These are phyloP conservation scores for Colletotrichum trifolii DNA, from an alignment of 2,329 filamentous ascomycete species.

Conservation along the genomic window DNA sequence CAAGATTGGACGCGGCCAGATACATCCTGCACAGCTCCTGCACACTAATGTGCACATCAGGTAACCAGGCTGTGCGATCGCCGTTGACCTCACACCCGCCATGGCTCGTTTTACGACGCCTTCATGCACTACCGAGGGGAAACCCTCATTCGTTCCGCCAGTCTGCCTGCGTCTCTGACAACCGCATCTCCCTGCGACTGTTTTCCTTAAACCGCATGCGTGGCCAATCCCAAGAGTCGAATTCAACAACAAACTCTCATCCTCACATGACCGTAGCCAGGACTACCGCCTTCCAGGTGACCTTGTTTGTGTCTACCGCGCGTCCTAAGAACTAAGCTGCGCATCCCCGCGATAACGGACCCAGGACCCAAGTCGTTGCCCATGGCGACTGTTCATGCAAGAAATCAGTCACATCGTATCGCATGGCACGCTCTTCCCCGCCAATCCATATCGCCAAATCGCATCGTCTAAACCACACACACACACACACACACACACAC, in stretches of 20 bases:
- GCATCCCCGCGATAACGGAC: not conserved
- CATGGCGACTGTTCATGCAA: slow-evolving; percentile 25
- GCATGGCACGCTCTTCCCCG: slow-evolving; percentile 24
- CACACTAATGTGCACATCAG: slow-evolving; percentile 12
- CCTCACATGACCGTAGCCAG: slow-evolving; percentile 4
- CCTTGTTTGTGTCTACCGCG: slow-evolving; percentile 1
- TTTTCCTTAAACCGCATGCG: slow-evolving; percentile 4
- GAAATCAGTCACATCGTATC: slow-evolving; percentile 15
- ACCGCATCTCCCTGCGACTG: slow-evolving; percentile 5
- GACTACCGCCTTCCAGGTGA: not conserved
- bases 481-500: no score
- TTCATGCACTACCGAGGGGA: slow-evolving; percentile 25
- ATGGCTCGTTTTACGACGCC: slow-evolving; percentile 26
- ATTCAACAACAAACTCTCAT: slow-evolving; percentile 29
- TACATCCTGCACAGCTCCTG: slow-evolving; percentile 6
- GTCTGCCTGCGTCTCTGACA: slow-evolving; percentile 4
- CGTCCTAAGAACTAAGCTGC: not conserved
- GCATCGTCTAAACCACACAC: not conserved
- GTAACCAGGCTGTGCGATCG: not conserved
- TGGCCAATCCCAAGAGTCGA: slow-evolving; percentile 21
- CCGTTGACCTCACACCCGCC: not conserved
- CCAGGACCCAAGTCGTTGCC: slow-evolving; percentile 7
- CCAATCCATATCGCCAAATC: slow-evolving; percentile 33
- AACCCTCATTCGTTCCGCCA: slow-evolving; percentile 18
- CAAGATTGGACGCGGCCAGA: not conserved